Percentiles rank a stretch among this genome's conserved stretches.
Evolutionary conservation across 331 rosid species (phyloP).

Genomic region (Cydonia oblonga): DNA sequence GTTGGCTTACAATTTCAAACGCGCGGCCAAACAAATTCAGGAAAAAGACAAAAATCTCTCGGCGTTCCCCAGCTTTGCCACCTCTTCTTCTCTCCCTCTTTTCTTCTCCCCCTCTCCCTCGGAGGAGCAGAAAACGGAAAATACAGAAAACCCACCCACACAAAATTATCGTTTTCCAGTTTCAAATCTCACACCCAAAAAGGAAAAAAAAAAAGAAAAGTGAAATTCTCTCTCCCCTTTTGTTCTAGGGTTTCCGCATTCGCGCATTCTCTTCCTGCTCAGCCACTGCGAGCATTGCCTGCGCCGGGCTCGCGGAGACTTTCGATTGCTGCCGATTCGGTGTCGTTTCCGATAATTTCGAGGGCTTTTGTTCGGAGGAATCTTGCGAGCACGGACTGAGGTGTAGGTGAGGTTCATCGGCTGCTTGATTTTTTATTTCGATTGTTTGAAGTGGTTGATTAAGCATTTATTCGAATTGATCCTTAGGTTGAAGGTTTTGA

Average conservation of each 20-base stretch:
- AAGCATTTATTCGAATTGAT: not conserved
- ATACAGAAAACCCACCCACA: not conserved
- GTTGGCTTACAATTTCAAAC: not conserved
- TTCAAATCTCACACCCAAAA: not conserved
- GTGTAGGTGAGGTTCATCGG: not conserved
- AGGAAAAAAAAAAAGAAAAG: not conserved
- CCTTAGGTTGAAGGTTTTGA: not conserved
- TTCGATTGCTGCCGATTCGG: not conserved
- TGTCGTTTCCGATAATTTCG: not conserved
- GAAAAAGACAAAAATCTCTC: not conserved
- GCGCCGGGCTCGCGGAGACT: not conserved
- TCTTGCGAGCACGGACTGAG: not conserved
- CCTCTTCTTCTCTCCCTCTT: conserved; percentile 13
- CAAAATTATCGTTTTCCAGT: not conserved
- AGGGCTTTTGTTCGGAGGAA: not conserved
- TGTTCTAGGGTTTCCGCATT: conserved; percentile 4
- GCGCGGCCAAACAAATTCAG: not conserved
- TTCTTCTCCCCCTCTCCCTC: conserved; percentile 10
- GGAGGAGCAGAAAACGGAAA: not conserved
- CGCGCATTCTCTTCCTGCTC: not conserved
- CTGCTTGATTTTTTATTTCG: not conserved
- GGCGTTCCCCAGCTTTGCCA: conserved; percentile 5
- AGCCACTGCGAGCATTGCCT: not conserved
- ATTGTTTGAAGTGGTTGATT: not conserved
- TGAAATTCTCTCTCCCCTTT: not conserved